Evolutionary conservation across 1,284 basidiomycete genomes (phyloP).

Genomic region (Prillingera fragicola): DNA sequence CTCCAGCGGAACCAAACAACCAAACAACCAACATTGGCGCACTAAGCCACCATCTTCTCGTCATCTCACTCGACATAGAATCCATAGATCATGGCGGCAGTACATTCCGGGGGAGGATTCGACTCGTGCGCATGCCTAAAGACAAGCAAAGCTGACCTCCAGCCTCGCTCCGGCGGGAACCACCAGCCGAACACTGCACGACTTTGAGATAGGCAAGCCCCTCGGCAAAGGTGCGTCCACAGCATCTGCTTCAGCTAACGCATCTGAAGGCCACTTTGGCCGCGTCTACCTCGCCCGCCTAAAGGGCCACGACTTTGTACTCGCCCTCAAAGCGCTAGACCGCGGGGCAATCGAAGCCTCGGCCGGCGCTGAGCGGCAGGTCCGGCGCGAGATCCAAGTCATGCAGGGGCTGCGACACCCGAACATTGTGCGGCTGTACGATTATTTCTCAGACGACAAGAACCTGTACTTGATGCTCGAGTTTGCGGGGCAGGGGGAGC

Average conservation of each 20-base stretch:
- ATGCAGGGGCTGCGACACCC: slow-evolving; percentile 73
- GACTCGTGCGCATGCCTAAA: no score
- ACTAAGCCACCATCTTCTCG: no score
- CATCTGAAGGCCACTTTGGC: slow-evolving; percentile 58
- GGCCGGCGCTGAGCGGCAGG: slow-evolving; percentile 77
- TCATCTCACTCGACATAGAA: no score
- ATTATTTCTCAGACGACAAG: slow-evolving; percentile 93
- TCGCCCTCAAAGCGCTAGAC: slow-evolving; percentile 91
- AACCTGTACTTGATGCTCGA: slow-evolving; percentile 96
- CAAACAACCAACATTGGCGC: no score
- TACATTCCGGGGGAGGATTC: no score
- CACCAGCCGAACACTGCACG: no score
- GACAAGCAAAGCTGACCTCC: no score
- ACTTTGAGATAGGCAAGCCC: slow-evolving; percentile 87
- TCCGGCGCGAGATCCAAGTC: slow-evolving; percentile 84
- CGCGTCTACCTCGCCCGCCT: slow-evolving; percentile 97
- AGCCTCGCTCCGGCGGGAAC: neutral
- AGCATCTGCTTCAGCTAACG: neutral
- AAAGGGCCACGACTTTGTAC: slow-evolving; percentile 72
- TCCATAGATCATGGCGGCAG: no score
- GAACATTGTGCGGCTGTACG: slow-evolving; percentile 87
- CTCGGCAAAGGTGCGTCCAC: slow-evolving; percentile 80
- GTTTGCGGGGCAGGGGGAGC: slow-evolving; percentile 82
- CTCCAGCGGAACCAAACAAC: no score
- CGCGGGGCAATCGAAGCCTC: slow-evolving; percentile 86